Percentiles rank a stretch among this genome's conserved stretches.
Conservation (phyloP, 345 rosid species). For the Gossypium bickii region DNA sequence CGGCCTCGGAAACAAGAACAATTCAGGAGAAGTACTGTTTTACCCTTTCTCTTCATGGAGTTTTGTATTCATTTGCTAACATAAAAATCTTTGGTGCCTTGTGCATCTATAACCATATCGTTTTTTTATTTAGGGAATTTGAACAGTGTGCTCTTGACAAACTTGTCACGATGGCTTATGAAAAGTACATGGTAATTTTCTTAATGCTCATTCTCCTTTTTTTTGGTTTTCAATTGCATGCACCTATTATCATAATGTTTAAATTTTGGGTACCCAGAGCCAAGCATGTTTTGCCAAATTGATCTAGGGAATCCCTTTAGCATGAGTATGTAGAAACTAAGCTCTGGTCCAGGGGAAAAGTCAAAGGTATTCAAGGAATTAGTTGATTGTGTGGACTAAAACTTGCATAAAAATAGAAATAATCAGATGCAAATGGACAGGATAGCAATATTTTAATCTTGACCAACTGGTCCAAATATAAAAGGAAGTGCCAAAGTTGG, state of each 20-base stretch:
- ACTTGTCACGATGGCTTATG: constrained; percentile 76
- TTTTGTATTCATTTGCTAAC: constrained; percentile 8
- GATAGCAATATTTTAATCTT: neutral
- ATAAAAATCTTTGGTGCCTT: constrained; percentile 16
- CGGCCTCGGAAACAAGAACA: constrained; percentile 55
- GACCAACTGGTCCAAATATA: neutral
- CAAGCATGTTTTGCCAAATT: neutral
- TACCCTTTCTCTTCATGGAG: constrained; percentile 17
- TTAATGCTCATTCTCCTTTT: neutral
- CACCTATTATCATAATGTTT: neutral
- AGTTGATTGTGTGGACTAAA: neutral
- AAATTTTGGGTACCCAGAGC: neutral
- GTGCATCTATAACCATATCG: constrained; percentile 8
- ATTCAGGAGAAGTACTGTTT: constrained; percentile 65
- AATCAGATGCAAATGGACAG: neutral
- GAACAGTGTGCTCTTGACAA: constrained; percentile 65
- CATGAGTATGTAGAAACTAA: neutral
- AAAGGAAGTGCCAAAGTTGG: neutral
- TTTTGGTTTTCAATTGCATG: neutral
- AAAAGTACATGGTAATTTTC: constrained; percentile 68
- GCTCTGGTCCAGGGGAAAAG: neutral
- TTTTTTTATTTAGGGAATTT: constrained; percentile 52
- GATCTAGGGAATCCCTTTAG: neutral
- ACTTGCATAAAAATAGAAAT: neutral
- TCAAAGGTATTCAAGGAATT: neutral